Evolutionary conservation across 2,329 filamentous ascomycete genomes (phyloP), one percentile per base, ranked within the genome.

Genomic region (Diaporthe sp.): DNA sequence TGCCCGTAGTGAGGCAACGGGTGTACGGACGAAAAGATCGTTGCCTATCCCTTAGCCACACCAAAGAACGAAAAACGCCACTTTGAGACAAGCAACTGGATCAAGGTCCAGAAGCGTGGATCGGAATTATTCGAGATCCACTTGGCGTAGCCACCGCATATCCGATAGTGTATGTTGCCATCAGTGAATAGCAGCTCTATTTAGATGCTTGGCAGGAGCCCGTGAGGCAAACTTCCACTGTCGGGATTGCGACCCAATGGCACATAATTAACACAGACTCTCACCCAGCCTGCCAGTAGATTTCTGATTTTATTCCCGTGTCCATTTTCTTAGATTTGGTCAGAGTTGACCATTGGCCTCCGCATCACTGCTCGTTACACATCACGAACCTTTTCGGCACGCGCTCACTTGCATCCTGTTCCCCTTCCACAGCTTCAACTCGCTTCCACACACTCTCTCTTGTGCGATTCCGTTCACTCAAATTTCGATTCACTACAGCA

Each of bases 131-230:
- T 17, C 15, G 30, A 35, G 44, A 47, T 15, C 2, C n/a, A 15
- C 42, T 25, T 51, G 25, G 61, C 37, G 19, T 44, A 6, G 39
- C 27, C n/a, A 58, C 59, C 37, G 42, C 17, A 75, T 58, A 8
- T 35, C 58, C 65, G 55, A 75, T 73, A 70, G 73, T 66, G 25
- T 35, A 30, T 73, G 50, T 42, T 59, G 12, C 32, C 63, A 66
- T 42, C 17, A 19, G 27, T 63, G 37, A 65, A 32, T 51, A 30
- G 8, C 22, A 25, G 15, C 17, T n/a, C 35, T 50, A n/a, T 8
- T n/a, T 25, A 50, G 35, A 61, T 53, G 27, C 56, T 61, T 51
- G 44, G 42, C 44, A 61, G 17, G 42, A 22, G 17, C 32, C 32
- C 32, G 56, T 35, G 69, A 39, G 7, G 53, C 53, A 61, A 59